Evolutionary conservation across 2,329 filamentous ascomycete species (phyloP), one percentile per base, ranked within the genome.

Genomic region (Xylaria sp.): DNA sequence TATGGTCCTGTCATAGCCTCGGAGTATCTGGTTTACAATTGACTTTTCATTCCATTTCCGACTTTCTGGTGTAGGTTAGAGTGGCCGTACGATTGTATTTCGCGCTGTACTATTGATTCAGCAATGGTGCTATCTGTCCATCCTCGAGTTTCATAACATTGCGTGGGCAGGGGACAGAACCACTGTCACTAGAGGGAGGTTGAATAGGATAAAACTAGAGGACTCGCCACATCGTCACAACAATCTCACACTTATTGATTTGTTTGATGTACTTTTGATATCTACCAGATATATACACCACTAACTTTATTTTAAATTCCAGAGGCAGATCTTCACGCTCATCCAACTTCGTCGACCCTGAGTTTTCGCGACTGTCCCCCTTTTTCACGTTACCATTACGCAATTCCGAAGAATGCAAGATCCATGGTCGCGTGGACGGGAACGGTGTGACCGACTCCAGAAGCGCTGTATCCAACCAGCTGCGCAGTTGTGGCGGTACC

Each of bases 341-440:
- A 34, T 3, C 6, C 54, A 28, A 25, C 10, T 25, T n/a, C 50
- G 13, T 41, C 23, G 32, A 57, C 7, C 28, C 25, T 37, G n/a
- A 51, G 28, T 54, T 32, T 25, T 23, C 25, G 5, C 34, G 2
- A 34, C 46, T 32, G 12, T 3, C n/a, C 5, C 34, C 10, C 7
- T 46, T 18, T n/a, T 10, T 15, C 20, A 6, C 23, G 6, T 28
- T 7, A 6, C 23, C 48, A 7, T 7, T 63, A 71, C 44, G 52
- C 69, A 59, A 76, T 72, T 32, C 79, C 80, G 65, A 81, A 81
- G 78, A 80, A 81, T 13, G 75, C 77, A n/a, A 81, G 71, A 44
- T 81, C 80, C 71, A 75, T 68, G 12, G 74, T 70, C 39, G 77
- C 76, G 67, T 80, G 78, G 46, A 80, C 63, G 1, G 79, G 77